Base-by-base conservation (phyloP, 2,329 filamentous ascomycete species). In the Aureobasidium sp. region DNA sequence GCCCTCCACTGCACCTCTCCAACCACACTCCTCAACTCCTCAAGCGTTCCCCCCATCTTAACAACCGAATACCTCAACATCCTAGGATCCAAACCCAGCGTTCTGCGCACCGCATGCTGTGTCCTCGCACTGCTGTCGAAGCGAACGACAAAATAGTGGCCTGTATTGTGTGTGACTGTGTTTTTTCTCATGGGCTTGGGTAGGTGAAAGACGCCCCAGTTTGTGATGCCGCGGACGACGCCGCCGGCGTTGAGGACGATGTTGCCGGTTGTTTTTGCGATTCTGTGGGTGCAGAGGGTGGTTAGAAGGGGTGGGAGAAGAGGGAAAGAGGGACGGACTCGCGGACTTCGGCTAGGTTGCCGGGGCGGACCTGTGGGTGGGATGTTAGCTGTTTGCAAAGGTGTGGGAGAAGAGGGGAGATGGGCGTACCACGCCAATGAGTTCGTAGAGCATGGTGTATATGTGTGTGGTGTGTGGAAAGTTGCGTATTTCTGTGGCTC, bases 81-180 rank as follows among this genome's bases (percentile, higher is more conserved):
- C 62, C 94, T 82, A 44, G 94, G 93, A 77, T 99, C 94, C 68
- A 96, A 81, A 56, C 85, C 83, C 67, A 99, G 81, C 20, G 89
- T 93, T 64, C 82, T 82, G 65, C 87, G 83, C 44, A 99, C 83
- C 47, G 86, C 81, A 67, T 89, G 79, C 76, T 97, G 93, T 8
- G 89, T 87, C 56, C 80, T 75, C 8, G 86, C 78, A 64, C 87
- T 88, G 62, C 88, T 79, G 75, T 99, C 94, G 81, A 96, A 99
- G 69, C 94, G 90, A 89, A 99, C 90, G 72, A 96, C 89, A 76
- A 99, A 99, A 82, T 99, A 96, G 80, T 97, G 92, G 61, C 94
- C 94, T 68, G 86, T 84, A 67, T 84, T 84, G 82, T 97, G 88
- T 67, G 86, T 86, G 69, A 88, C 86, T 78, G 97, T 91, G 76